Evolutionary conservation across 2,329 filamentous ascomycete genomes (phyloP), one percentile per base, ranked within the genome.

Genomic region (Aspergillus awamori): DNA sequence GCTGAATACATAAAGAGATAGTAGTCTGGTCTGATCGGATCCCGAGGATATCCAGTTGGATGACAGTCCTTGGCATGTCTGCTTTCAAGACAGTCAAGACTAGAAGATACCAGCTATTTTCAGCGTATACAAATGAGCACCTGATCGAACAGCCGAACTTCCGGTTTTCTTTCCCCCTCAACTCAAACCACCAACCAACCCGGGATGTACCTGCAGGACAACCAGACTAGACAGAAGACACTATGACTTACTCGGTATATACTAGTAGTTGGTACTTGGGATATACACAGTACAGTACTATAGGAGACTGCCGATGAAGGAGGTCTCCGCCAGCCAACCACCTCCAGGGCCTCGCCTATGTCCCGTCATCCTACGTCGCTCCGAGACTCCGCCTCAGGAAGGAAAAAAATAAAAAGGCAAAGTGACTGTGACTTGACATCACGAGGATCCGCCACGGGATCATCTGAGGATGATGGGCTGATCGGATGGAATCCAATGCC

Each of bases 371-470:
- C 10, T 36, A 36, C 33, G 33, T 36, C 33, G 33, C 33, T 13
- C 33, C 33, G 33, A 36, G 11, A 36, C 33, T 36, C 33, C 33
- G 33, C 33, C 33, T 33, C 11, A 13, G 10, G 33, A 3, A 11
- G 7, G 8, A 30, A 20, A 20, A 20, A 20, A 20, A 20, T 20
- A 20, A 20, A 20, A 45, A 45, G 41, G 41, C 41, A 45, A 45
- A 43, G 33, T 36, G 33, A 36, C 33, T 45, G 24, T 30, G 47
- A 17, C 8, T 8, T 28, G 47, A 39, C 56, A 58, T 58, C 56
- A 58, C 47, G 47, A 58, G 56, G 56, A 30, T 26, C 47, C 30
- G 56, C 47, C 56, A 58, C 33, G 56, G 36, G 56, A 58, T 58
- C 47, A 52, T 26, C 56, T 58, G 56, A 58, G 55, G 45, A 22